These are phyloP conservation scores for Stentor roeselii DNA, from an alignment of 73 alveolate genomes.

Conservation along the genomic window DNA sequence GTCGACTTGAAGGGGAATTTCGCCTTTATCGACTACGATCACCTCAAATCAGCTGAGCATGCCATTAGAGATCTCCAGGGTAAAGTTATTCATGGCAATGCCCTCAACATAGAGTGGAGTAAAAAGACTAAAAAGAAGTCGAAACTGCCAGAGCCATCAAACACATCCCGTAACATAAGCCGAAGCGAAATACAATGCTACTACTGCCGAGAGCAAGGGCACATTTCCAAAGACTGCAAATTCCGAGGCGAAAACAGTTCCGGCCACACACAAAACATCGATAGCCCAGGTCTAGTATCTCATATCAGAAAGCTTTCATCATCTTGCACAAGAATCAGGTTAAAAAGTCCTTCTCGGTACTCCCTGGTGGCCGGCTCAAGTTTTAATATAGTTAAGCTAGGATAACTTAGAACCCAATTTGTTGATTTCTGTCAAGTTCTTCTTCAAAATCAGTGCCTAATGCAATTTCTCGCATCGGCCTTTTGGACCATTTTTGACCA, in stretches of 20 bases:
- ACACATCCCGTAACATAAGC: background rate
- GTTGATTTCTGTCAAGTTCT: background rate
- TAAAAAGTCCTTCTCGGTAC: background rate
- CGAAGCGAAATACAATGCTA: background rate
- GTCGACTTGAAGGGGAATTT: background rate
- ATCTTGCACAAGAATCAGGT: background rate
- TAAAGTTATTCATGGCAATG: background rate
- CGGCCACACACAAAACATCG: background rate
- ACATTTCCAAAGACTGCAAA: background rate
- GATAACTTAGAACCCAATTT: background rate
- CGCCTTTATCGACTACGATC: background rate
- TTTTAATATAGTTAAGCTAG: conserved; percentile 5
- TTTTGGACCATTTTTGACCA: background rate
- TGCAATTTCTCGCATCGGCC: background rate
- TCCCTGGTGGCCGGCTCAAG: background rate
- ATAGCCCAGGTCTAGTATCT: background rate
- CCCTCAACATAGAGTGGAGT: background rate
- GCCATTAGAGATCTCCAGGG: background rate
- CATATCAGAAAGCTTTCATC: background rate
- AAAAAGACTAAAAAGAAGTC: background rate
- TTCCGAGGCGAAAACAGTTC: background rate
- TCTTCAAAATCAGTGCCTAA: background rate
- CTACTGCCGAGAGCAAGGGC: background rate
- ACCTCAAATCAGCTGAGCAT: background rate
- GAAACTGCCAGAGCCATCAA: background rate